A percentile compares a stretch with the other conserved stretches of the same genome.
Evolutionary conservation across 2,329 filamentous ascomycete species (phyloP).

Genomic region (Rugonectria rugulosa): DNA sequence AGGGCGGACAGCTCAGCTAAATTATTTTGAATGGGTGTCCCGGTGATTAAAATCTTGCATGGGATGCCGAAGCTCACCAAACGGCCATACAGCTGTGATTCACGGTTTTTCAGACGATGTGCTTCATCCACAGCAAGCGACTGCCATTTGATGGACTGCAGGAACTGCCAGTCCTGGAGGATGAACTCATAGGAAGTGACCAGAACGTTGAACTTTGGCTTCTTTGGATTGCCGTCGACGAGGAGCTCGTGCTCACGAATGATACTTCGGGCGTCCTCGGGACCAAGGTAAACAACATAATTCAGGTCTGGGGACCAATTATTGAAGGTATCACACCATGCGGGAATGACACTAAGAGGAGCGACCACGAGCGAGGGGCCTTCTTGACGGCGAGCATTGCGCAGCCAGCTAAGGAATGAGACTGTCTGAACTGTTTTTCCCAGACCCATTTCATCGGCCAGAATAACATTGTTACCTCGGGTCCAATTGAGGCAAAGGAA

Average conservation of each 20-base stretch:
- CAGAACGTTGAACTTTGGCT: conserved; percentile 96
- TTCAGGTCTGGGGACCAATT: conserved; percentile 95
- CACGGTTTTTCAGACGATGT: conserved; percentile 94
- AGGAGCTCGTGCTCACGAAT: conserved; percentile 92
- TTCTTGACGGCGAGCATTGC: conserved; percentile 87
- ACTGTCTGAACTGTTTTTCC: conserved; percentile 99
- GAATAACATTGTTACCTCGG: conserved; percentile 90
- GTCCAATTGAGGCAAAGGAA: conserved; percentile 98
- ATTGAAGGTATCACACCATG: conserved; percentile 98
- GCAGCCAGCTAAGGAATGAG: conserved; percentile 95
- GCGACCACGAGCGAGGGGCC: conserved; percentile 98
- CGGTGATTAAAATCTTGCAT: conserved; percentile 91
- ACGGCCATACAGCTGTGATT: conserved; percentile 90
- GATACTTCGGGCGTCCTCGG: conserved; percentile 82
- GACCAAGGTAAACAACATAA: conserved; percentile 95
- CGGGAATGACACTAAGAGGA: conserved; percentile 93
- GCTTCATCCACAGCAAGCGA: conserved; percentile 96
- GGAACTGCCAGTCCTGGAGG: conserved; percentile 81
- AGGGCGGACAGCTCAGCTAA: conserved; percentile 90
- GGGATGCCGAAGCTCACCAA: conserved; percentile 87
- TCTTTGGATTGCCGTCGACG: conserved; percentile 83
- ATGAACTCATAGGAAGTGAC: conserved; percentile 98
- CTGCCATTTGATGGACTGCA: conserved; percentile 95
- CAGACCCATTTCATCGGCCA: conserved; percentile 98
- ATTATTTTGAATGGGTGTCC: conserved; percentile 97